Evolutionary conservation across 2,329 filamentous ascomycete species (phyloP), one percentile per base, ranked within the genome.

Genomic region (Sporothrix dimorphospora): DNA sequence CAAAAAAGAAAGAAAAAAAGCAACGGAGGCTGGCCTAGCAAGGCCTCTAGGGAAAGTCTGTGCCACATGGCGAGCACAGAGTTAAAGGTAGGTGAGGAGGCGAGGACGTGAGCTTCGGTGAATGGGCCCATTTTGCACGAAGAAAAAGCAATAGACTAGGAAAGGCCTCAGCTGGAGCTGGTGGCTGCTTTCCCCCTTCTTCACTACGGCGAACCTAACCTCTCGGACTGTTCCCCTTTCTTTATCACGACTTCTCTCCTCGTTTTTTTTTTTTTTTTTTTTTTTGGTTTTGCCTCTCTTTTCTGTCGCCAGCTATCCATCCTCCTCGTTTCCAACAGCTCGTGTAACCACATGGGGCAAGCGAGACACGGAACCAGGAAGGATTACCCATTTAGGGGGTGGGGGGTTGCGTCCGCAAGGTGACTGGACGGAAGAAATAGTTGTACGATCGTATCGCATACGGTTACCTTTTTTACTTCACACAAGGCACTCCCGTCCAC

Each of bases 351-450:
- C 30, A 42, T n/a, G n/a, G 49, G 14, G 34, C 49, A 59, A 69
- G 49, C 49, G 67, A 68, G 30, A 69, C 51, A 57, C 51, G 67
- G 67, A 69, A 27, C 45, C 38, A 57, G 38, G 67, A 38, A 47
- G 49, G 66, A 42, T 45, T 45, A 57, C 66, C 66, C 66, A 34
- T n/a, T n/a, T 57, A 40, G 57, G 34, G 34, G 19, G 21, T 14
- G 61, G 21, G 21, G 51, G 1, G 24, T 4, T 30, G 59, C 38
- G 42, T 66, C 63, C 42, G 30, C n/a, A n/a, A 8, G 45, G 47
- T 68, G 21, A 42, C 12, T 24, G 66, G 49, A 69, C 30, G 47
- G 38, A 42, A 27, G 34, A 69, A 70, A 70, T 30, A 8, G 8
- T 24, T 9, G n/a, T 27, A 65, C 8, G n/a, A 42, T 7, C 9